Evolutionary conservation across 2,329 filamentous ascomycete species (phyloP), one percentile per base, ranked within the genome.

Genomic region (Raffaelea arxii): DNA sequence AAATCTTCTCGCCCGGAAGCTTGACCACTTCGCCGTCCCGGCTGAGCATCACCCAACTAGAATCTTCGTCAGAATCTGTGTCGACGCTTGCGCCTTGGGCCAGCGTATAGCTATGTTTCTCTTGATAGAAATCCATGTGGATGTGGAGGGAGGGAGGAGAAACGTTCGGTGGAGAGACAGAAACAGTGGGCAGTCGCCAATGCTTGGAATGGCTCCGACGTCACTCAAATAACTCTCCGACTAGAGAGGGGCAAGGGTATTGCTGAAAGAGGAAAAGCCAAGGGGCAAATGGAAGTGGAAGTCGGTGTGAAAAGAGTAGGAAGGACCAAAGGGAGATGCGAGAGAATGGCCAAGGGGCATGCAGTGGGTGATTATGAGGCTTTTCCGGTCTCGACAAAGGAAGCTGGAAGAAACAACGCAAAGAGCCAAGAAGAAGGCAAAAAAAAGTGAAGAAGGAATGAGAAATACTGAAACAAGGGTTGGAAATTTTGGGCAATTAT

Each of bases 31-130:
- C 80, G 55, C 74, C 72, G 36, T 69, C 62, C 59, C 84, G 77
- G 59, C 84, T 80, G 59, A 94, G 80, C 90, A 96, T 96, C 40
- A 96, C 91, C 91, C 91, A 96, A 58, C 76, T 80, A 60, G 67
- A 63, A 56, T 64, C 63, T 61, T 77, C 68, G 68, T 79, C 67
- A 78, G 74, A 68, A 60, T 75, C 65, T 49, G 63, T 59, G 45
- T 62, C 61, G 40, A 54, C 56, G 51, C 56, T 62, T 44, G 59
- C 61, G 50, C 62, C 65, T 49, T 62, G 64, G 47, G 63, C 64
- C 53, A 70, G 63, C 44, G 64, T 65, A 62, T 62, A 63, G 68
- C 68, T 56, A 38, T 53, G 48, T 27, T 55, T 52, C 40, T 55
- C 53, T 41, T 53, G 51, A 41, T 54, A 55, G 32, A 55, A 55